Evolutionary conservation across 306 rosid genomes (phyloP), one percentile per base, ranked within the genome.

Genomic region (Rubus idaeus): DNA sequence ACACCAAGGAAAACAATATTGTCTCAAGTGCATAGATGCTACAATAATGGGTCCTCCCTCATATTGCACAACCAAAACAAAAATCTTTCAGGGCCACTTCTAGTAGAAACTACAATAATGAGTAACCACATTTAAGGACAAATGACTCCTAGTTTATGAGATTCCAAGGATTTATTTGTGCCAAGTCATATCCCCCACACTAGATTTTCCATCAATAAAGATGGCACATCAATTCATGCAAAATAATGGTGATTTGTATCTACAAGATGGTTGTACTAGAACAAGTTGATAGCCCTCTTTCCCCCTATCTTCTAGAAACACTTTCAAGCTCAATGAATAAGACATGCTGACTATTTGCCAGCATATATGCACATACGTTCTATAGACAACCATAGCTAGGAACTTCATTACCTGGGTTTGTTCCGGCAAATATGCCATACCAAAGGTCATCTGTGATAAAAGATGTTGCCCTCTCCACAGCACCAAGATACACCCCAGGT

Each of bases 391-490:
- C 55, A 47, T 78, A 83, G 70, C 37, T 73, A 42, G 37, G 47
- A 80, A 75, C 66, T 79, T 67, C 61, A 47, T 79, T 92, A 96
- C 99, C 99, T 89, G 98, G 97, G 85, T 96, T 96, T 77, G 93
- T 96, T 89, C 99, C 99, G 4, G 99, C 96, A 86, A 92, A 96
- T 83, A 91, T 96, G 51, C 94, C 99, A 67, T 96, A 96, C 99
- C 99, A 96, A 70, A 83, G 98, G 67, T 88, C 93, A 90, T 96
- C 99, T 39, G 97, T 89, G 86, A 96, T 96, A 82, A 96, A 96
- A 51, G 99, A 96, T 41, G 99, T 96, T 77, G 99, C 99, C 83
- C 99, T 92, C 88, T 92, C 98, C 78, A 96, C 99, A 49, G 99
- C 99, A 60, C 99, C 99, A 51, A 96, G 88, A 89, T 96, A 96